phyloP scores from a whole-genome alignment of 768 basidiomycete species.

The Panaeolus papilionaceus region DNA sequence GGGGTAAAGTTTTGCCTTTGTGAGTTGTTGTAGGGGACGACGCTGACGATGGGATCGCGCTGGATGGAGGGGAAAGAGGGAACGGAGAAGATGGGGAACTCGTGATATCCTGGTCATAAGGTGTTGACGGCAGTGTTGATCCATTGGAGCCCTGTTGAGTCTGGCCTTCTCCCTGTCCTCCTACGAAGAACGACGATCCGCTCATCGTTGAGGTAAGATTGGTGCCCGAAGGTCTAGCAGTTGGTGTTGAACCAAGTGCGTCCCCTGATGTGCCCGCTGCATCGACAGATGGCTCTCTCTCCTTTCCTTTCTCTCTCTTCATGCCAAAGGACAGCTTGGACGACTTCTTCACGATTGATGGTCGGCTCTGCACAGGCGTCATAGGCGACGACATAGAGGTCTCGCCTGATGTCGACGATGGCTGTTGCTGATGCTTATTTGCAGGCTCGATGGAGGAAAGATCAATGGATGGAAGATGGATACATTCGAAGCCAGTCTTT shows the following conservation, averaged over 20 bases:
- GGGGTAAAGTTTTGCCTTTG: conserved; percentile 73
- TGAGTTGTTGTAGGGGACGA: conserved; percentile 46
- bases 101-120: conserved; percentile 11
- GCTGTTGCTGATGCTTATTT: conserved; percentile 43
- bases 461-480: conserved; percentile 94
- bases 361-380: conserved; percentile 45
- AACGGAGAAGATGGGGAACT: conserved; percentile 18
- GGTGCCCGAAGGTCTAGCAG: conserved; percentile 49
- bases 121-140: conserved; percentile 21
- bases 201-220: conserved; percentile 70
- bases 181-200: conserved; percentile 79
- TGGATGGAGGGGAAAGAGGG: conserved; percentile 26
- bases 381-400: conserved; percentile 35
- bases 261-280: conserved; percentile 43
- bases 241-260: conserved; percentile 44
- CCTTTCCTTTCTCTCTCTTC: conserved; percentile 59
- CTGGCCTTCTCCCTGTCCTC: conserved; percentile 26
- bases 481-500: conserved; percentile 94
- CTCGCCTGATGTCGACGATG: conserved; percentile 51
- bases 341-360: conserved; percentile 72
- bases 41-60: conserved; percentile 25
- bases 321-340: conserved; percentile 82
- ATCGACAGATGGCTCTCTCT: conserved; percentile 49
- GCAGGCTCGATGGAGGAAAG: conserved; percentile 69
- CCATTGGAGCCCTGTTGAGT: conserved; percentile 35